Evolutionary conservation across 139 green algal species (phyloP).

Genomic region (Deuterostichococcus epilithicus): DNA sequence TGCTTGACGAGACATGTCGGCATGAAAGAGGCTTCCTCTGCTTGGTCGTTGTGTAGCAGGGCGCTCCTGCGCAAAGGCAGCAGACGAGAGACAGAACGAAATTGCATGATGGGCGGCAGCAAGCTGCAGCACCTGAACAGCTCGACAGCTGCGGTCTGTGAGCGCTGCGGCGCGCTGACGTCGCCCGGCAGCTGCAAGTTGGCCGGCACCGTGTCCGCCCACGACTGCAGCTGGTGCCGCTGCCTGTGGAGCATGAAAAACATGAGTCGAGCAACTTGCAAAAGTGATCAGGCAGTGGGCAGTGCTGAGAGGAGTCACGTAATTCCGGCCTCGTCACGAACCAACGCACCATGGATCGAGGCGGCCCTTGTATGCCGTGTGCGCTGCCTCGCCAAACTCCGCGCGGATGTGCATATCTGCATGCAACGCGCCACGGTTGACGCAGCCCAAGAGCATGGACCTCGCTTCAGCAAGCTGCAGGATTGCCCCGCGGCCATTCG

Average conservation of each 20-base stretch:
- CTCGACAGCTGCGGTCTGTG: slow-evolving; percentile 12
- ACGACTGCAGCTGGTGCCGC: slow-evolving; percentile 18
- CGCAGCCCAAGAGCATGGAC: background rate
- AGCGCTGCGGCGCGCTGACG: background rate
- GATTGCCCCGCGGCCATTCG: background rate
- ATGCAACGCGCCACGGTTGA: background rate
- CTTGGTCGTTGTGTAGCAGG: background rate
- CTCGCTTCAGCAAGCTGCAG: too few relatives aligned
- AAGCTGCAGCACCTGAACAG: slow-evolving; percentile 6
- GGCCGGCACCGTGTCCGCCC: background rate
- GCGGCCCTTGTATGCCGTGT: slow-evolving; percentile 87
- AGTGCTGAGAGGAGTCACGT: slow-evolving; percentile 36
- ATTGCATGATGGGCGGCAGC: background rate
- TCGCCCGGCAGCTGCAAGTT: background rate
- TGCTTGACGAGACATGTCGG: background rate
- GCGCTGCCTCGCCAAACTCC: slow-evolving; percentile 74
- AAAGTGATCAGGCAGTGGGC: background rate
- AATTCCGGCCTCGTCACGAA: slow-evolving; percentile 47
- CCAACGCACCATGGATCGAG: slow-evolving; percentile 51
- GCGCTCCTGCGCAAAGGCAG: background rate
- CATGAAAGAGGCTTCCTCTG: background rate
- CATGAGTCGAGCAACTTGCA: too few relatives aligned
- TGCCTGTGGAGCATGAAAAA: background rate
- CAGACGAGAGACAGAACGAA: background rate
- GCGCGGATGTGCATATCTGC: slow-evolving; percentile 76